Base-by-base conservation (phyloP, 768 basidiomycete genomes). In the Xerocomus potaroensis region DNA sequence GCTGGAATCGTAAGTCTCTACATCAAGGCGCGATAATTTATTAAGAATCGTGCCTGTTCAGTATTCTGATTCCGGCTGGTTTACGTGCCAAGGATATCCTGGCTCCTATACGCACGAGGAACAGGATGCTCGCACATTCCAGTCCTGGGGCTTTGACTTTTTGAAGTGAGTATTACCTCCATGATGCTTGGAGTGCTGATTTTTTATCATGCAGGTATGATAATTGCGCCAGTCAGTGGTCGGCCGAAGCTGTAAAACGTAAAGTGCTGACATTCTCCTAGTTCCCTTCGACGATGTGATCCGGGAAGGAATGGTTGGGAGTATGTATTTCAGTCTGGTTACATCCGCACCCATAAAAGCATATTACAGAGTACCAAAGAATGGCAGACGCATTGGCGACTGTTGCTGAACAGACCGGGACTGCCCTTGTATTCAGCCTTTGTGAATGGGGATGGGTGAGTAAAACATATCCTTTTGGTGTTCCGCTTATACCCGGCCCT, bases 41-140 rank as follows among this genome's bases (percentile, higher is more conserved):
- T 27, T 27, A 27, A 30, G 32, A 15, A 38, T 30, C 33, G 6
- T 41, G 27, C 41, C 23, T 12, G 7, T 33, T 9, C 23, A 81
- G 81, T 84, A 84, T 49, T 77, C 80, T 48, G 80, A 83, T 60
- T 78, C 82, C 0, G 82, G 82, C 14, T 83, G 81, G 81, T 79
- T 75, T 54, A 84, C 82, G 5, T 84, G 82, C 51, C 68, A 70
- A 22, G 55, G 72, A 12, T 83, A 78, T 55, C 81, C 82, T 2
- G 82, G 81, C 31, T 83, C 81, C 4, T 84, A 68, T 62, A 67
- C 71, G 59, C 76, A 84, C 51, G 82, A 84, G 57, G 75, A 70
- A 19, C 72, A 76, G 70, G 82, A 84, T 63, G 74, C 72, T 27
- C 68, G 76, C 53, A 68, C 74, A 3, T 84, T 84, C 67, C 73